A percentile compares a stretch with the other conserved stretches of the same genome.
Conservation (phyloP, 495 filamentous ascomycete species). For the Neurospora cerealis region DNA sequence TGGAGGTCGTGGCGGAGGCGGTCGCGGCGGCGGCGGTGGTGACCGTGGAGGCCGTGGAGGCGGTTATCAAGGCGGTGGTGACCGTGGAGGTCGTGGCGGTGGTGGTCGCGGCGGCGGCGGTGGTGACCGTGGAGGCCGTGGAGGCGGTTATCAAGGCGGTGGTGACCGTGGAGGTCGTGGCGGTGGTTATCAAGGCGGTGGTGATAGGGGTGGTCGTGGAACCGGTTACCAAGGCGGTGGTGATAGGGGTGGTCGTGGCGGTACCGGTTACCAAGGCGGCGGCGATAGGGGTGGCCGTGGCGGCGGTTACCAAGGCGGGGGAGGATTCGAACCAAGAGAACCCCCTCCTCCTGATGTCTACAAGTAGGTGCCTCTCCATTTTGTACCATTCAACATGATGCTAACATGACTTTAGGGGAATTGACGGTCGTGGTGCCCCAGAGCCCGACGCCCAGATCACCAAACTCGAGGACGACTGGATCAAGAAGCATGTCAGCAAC, state of each 20-base stretch:
- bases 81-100: not conserved
- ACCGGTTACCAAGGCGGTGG: conserved; percentile 18
- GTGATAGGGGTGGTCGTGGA: conserved; percentile 16
- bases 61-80: not conserved
- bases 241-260: conserved; percentile 9
- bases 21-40: conserved; percentile 1
- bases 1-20: conserved; percentile 5
- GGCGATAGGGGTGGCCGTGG: conserved; percentile 5
- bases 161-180: not conserved
- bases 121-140: not conserved
- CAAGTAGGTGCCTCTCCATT: conserved; percentile 16
- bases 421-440: conserved; percentile 5
- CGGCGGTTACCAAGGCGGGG: conserved; percentile 17
- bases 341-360: conserved; percentile 18
- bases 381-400: not conserved
- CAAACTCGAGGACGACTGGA: conserved; percentile 24
- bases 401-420: not conserved
- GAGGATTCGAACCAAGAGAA: conserved; percentile 7
- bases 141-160: conserved; percentile 12
- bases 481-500: conserved; percentile 8
- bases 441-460: conserved; percentile 22
- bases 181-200: conserved; percentile 8
- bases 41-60: conserved; percentile 1
- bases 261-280: conserved; percentile 17
- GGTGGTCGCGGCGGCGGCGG: not conserved